Evolutionary conservation across 331 rosid genomes (phyloP).

Genomic region (Acacia concinna): DNA sequence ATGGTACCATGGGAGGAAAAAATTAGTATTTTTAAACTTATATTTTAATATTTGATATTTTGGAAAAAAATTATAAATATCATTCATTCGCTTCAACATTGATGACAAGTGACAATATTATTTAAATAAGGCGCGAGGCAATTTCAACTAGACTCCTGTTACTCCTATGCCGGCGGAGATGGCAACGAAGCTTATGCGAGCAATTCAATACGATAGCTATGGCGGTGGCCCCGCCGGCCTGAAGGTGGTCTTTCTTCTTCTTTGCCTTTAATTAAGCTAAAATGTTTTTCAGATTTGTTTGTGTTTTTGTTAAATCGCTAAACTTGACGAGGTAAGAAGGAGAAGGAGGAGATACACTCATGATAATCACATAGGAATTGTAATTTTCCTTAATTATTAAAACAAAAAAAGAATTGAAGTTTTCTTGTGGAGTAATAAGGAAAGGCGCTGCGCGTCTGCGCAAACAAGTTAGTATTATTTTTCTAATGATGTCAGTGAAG

Average conservation of each 20-base stretch:
- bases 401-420: not conserved
- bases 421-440: not conserved
- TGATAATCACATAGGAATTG: not conserved
- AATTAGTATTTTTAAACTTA: too few species aligned
- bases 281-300: not conserved
- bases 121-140: not conserved
- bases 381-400: not conserved
- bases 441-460: not conserved
- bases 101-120: too few species aligned
- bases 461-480: not conserved
- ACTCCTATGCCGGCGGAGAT: not conserved
- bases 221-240: conserved; percentile 41
- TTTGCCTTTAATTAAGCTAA: too few species aligned
- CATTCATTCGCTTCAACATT: too few species aligned
- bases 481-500: too few species aligned
- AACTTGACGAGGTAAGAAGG: not conserved
- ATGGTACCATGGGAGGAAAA: too few species aligned
- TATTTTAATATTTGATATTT: too few species aligned
- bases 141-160: not conserved
- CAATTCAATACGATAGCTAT: conserved; percentile 31
- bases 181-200: conserved; percentile 32
- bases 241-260: conserved; percentile 24
- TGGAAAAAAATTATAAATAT: too few species aligned
- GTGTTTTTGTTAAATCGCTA: not conserved
- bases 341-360: not conserved